phyloP scores from a whole-genome alignment of 306 rosid species.

The Prunus salicina region DNA sequence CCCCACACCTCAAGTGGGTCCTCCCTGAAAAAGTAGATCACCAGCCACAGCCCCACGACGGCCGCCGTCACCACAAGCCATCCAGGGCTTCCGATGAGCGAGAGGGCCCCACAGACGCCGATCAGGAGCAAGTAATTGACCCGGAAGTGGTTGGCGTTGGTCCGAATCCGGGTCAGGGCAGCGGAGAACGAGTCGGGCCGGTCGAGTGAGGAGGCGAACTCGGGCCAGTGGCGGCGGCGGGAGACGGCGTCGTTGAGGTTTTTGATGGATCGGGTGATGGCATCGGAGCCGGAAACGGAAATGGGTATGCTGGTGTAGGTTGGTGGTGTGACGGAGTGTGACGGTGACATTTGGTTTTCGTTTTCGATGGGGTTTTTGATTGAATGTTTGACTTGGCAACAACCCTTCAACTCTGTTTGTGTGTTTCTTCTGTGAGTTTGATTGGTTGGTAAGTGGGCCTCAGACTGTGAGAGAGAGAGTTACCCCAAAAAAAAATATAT shows the following conservation, averaged over 20 bases:
- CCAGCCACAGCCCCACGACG: conserved; percentile 19
- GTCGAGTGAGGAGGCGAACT: conserved; percentile 1
- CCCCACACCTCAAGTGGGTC: conserved; percentile 19
- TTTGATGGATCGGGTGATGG: conserved; percentile 15
- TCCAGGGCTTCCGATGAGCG: conserved; percentile 1
- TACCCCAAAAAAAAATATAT: no score
- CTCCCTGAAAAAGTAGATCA: conserved; percentile 15
- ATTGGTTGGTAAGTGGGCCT: conserved; percentile 1
- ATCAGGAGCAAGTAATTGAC: conserved; percentile 19
- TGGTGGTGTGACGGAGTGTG: background rate
- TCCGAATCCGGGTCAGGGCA: background rate
- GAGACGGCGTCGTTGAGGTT: conserved; percentile 12
- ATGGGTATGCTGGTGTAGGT: conserved; percentile 25
- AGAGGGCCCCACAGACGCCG: background rate
- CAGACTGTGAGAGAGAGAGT: no score
- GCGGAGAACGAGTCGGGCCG: background rate
- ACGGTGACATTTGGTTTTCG: background rate
- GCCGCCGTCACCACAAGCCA: background rate
- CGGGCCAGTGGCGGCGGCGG: conserved; percentile 9
- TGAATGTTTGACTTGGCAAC: conserved; percentile 3
- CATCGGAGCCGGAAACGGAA: conserved; percentile 1
- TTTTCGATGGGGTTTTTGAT: background rate
- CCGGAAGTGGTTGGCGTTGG: conserved; percentile 11
- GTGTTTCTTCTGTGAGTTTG: background rate
- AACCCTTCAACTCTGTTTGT: background rate